phyloP scores from a whole-genome alignment of 1,284 basidiomycete genomes.

The Fomitopsis palustris region DNA sequence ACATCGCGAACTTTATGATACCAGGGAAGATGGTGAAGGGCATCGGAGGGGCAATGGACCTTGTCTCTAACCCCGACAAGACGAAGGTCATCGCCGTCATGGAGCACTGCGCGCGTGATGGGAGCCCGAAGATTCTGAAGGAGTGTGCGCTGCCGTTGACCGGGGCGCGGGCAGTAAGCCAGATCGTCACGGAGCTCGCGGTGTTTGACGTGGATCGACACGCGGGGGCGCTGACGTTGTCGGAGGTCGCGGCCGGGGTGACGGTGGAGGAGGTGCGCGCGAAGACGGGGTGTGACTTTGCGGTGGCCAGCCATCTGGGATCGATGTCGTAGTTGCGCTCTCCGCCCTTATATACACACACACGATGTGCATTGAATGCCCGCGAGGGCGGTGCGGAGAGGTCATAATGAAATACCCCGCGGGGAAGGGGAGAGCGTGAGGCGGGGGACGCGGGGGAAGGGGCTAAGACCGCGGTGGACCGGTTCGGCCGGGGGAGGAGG shows the following conservation, averaged over 20 bases:
- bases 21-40: conserved; percentile 92
- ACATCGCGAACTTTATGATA: conserved; percentile 98
- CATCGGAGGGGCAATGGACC: conserved; percentile 97
- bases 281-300: conserved; percentile 86
- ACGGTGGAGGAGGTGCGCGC: conserved; percentile 82
- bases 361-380: not conserved
- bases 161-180: conserved; percentile 82
- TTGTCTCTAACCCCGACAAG: conserved; percentile 91
- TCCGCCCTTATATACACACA: not conserved
- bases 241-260: conserved; percentile 82
- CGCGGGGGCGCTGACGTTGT: conserved; percentile 71
- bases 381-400: not conserved
- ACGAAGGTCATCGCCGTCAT: conserved; percentile 89
- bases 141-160: conserved; percentile 87
- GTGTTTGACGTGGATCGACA: conserved; percentile 88
- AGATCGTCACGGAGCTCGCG: conserved; percentile 92
- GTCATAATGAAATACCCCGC: not conserved
- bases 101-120: conserved; percentile 91
- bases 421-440: not conserved
- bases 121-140: conserved; percentile 85
- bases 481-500: not conserved
- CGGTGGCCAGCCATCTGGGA: conserved; percentile 37
- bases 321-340: conserved; percentile 18
- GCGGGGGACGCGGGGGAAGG: not conserved
- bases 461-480: not conserved